Evolutionary conservation across 2,329 filamentous ascomycete genomes (phyloP).

Genomic region (Venturia oleaginea): DNA sequence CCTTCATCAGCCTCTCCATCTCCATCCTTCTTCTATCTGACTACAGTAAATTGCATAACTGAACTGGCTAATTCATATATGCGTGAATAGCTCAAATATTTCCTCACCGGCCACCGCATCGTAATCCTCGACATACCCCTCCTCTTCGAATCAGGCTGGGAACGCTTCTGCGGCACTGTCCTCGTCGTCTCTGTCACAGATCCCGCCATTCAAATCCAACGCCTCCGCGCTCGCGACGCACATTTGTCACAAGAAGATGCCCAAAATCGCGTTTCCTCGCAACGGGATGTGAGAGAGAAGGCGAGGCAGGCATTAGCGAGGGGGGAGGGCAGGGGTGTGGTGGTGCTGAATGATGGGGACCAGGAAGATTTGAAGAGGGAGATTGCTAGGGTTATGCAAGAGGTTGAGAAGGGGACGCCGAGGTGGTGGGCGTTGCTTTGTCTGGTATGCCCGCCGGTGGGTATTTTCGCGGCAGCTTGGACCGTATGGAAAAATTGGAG

Average conservation of each 20-base stretch:
- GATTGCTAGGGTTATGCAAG: slow-evolving; percentile 55
- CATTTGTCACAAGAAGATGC: slow-evolving; percentile 81
- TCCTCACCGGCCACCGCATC: slow-evolving; percentile 61
- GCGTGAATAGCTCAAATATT: slow-evolving; percentile 9
- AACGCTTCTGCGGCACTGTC: slow-evolving; percentile 74
- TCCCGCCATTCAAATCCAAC: slow-evolving; percentile 69
- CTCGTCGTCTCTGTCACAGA: slow-evolving; percentile 80
- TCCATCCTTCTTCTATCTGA: background rate
- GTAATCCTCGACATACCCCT: slow-evolving; percentile 89
- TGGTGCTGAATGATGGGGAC: slow-evolving; percentile 84
- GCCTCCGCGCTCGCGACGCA: slow-evolving; percentile 64
- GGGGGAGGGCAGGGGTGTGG: slow-evolving; percentile 55
- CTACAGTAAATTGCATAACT: too few species aligned
- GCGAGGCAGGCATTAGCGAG: slow-evolving; percentile 63
- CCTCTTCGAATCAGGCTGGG: slow-evolving; percentile 80
- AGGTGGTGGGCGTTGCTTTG: slow-evolving; percentile 75
- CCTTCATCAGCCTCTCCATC: slow-evolving; percentile 37
- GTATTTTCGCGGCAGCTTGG: slow-evolving; percentile 58
- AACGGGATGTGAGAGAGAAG: slow-evolving; percentile 79
- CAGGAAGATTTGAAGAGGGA: slow-evolving; percentile 59
- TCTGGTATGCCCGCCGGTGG: slow-evolving; percentile 64
- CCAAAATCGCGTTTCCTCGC: slow-evolving; percentile 73
- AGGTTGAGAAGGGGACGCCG: slow-evolving; percentile 56
- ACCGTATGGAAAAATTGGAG: slow-evolving; percentile 62
- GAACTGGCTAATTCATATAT: too few species aligned